Conservation (phyloP, 257 asterid genomes). For the Nicotiana noctiflora region DNA sequence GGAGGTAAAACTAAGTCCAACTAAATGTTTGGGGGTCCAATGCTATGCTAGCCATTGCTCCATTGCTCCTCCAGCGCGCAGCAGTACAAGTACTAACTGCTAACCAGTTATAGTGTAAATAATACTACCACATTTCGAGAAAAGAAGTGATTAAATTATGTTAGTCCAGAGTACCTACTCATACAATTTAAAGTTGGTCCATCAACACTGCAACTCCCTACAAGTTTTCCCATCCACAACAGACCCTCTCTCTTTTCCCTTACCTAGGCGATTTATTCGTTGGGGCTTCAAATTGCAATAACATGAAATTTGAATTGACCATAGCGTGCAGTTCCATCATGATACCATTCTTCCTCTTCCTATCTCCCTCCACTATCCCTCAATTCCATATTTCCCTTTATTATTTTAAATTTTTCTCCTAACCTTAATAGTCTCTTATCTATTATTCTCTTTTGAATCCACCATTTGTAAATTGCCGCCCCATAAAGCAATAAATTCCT, state of each 20-base stretch:
- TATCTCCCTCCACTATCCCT: background rate
- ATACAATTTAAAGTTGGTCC: background rate
- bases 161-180: background rate
- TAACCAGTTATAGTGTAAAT: background rate
- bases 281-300: background rate
- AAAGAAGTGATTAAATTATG: background rate
- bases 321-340: background rate
- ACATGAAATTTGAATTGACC: background rate
- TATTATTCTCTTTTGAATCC: background rate
- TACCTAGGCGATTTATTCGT: background rate
- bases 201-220: background rate
- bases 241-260: background rate
- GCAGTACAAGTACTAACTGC: background rate
- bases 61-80: background rate
- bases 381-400: background rate
- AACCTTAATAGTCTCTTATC: background rate
- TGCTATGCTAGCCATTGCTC: background rate
- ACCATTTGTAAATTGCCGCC: background rate
- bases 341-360: background rate
- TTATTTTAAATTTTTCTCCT: background rate
- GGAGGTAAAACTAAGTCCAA: background rate
- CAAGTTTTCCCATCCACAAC: background rate
- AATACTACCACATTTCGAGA: background rate
- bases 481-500: background rate
- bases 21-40: background rate